A percentile compares a stretch with the other conserved stretches of the same genome.
phyloP scores from a whole-genome alignment of 2,329 filamentous ascomycete genomes.

The Aureobasidium leucospermi region DNA sequence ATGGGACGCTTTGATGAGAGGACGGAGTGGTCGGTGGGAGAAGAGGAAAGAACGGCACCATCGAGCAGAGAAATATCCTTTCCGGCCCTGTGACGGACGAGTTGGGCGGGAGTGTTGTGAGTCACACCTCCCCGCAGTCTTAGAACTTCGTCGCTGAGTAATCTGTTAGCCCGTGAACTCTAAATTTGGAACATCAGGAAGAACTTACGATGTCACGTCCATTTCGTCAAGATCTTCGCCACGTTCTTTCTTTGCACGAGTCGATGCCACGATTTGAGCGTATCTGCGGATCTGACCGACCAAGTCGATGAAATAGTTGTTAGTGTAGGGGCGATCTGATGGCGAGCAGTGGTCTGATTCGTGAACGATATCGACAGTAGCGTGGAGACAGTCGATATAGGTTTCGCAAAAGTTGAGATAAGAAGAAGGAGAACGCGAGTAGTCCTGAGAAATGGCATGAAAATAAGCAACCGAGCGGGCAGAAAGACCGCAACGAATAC shows the following conservation, averaged over 20 bases:
- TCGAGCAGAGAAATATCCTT: conserved; percentile 66
- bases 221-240: conserved; percentile 45
- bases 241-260: conserved; percentile 58
- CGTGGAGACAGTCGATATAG: conserved; percentile 83
- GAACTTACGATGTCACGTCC: conserved; percentile 43
- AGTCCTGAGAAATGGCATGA: conserved; percentile 62
- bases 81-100: conserved; percentile 75
- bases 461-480: conserved; percentile 61
- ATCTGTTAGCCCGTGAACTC: conserved; percentile 2
- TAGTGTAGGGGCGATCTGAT: conserved; percentile 83
- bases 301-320: conserved; percentile 94
- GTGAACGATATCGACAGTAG: conserved; percentile 76
- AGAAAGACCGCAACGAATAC: conserved; percentile 46
- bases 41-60: conserved; percentile 31
- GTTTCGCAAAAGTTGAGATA: conserved; percentile 87
- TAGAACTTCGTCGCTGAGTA: conserved; percentile 59
- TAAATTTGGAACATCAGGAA: conserved; percentile 9
- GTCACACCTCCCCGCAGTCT: conserved; percentile 74
- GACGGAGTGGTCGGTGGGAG: conserved; percentile 4
- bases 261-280: conserved; percentile 72
- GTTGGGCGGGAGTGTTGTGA: conserved; percentile 72
- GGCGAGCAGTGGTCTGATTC: conserved; percentile 81
- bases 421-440: conserved; percentile 58
- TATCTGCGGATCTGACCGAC: conserved; percentile 77
- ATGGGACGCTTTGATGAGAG: conserved; percentile 44